Evolutionary conservation across 805 yeast genomes (phyloP).

Genomic region (Nematodospora valgi): DNA sequence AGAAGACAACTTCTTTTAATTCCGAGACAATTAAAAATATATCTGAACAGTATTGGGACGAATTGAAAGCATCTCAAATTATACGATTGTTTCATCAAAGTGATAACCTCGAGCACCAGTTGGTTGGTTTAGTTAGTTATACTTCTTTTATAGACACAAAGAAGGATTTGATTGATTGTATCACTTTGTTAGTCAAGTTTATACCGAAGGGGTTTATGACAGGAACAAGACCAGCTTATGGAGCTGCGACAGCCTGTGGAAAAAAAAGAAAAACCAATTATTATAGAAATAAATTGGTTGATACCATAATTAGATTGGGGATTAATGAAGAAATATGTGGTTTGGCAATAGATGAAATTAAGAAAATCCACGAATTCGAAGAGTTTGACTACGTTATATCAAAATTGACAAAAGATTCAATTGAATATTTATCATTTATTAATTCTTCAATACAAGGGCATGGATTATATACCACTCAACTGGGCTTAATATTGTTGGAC

Average conservation of each 20-base stretch:
- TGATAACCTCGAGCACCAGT: slow-evolving; percentile 51
- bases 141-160: slow-evolving; percentile 30
- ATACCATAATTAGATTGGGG: slow-evolving; percentile 45
- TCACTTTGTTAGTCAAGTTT: slow-evolving; percentile 39
- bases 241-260: slow-evolving; percentile 26
- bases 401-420: slow-evolving; percentile 21
- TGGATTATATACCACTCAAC: slow-evolving; percentile 37
- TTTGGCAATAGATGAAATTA: slow-evolving; percentile 37
- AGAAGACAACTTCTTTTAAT: slow-evolving; percentile 16
- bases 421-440: slow-evolving; percentile 20
- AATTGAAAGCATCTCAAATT: slow-evolving; percentile 54
- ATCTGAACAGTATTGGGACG: slow-evolving; percentile 48
- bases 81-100: slow-evolving; percentile 53
- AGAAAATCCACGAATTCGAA: slow-evolving; percentile 8
- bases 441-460: slow-evolving; percentile 9
- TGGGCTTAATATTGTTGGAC: slow-evolving; percentile 53
- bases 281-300: slow-evolving; percentile 52
- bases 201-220: slow-evolving; percentile 46
- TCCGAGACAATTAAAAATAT: slow-evolving; percentile 16
- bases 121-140: slow-evolving; percentile 58
- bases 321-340: slow-evolving; percentile 24
- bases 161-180: slow-evolving; percentile 14
- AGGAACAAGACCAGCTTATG: slow-evolving; percentile 38
- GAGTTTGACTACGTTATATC: slow-evolving; percentile 24
- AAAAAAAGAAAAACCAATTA: slow-evolving; percentile 22